Base-by-base conservation (phyloP, 2,329 filamentous ascomycete genomes). In the Pestalotiopsis sp. region DNA sequence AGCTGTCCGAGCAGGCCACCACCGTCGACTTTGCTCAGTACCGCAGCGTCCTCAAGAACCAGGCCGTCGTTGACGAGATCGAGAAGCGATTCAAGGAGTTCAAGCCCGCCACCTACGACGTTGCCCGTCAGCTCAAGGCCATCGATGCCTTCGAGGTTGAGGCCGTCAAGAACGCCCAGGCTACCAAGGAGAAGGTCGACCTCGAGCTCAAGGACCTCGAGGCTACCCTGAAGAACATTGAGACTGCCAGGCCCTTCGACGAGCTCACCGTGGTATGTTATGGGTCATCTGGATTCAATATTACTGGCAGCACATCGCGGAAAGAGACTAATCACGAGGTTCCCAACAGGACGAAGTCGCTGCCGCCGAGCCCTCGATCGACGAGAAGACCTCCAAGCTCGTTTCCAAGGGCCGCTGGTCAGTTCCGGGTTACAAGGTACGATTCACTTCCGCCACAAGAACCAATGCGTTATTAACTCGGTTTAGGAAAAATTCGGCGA, bases 391-490 rank as follows among this genome's bases (percentile, higher is more conserved):
- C 77, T 86, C 91, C 78, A 91, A 96, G 86, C 90, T 99, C 81
- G 95, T 99, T 74, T 93, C 93, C 83, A 98, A 97, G 92, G 95
- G 95, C 83, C 93, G 94, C 90, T 99, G 96, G 96, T 90, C 91
- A 86, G 95, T 97, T 80, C 95, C 96, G 73, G 96, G 96, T 81
- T 99, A 99, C 93, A 97, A 98, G 94, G 95, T 95, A 86, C 77
- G 91, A 80, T 69, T 60, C 61, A 12, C 7, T 58, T n/a, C 62
- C 13, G 3, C 2, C 17, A n/a, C 27, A 13, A 9, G 27, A 27
- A 3, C 13, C n/a, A 62, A 62, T 62, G 59, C 60, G 52, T 58
- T 75, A 70, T 87, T 92, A 81, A 91, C 81, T 68, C 72, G 70
- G 74, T 78, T 75, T 78, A 98, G 95, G 96, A 99, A 90, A 97